Conservation (phyloP, 2,329 filamentous ascomycete species). For the Dactylellina sp. region DNA sequence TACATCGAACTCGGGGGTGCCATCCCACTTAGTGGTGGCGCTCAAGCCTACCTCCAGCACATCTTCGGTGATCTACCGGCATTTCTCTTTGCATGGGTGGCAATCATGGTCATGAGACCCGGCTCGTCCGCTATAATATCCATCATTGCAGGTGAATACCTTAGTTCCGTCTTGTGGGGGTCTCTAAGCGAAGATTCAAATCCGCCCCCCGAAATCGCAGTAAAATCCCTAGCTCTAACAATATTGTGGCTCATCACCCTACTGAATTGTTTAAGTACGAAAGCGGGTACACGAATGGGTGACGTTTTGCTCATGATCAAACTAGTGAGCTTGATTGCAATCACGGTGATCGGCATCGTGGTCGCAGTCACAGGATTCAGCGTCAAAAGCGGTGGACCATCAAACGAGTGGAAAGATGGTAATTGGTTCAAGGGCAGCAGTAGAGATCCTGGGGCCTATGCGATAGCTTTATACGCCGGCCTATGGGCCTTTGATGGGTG, state of each 20-base stretch:
- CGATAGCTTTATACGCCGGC: conserved; percentile 92
- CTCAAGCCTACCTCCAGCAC: conserved; percentile 93
- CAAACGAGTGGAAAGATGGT: conserved; percentile 84
- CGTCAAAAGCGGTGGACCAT: conserved; percentile 76
- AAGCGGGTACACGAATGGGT: conserved; percentile 84
- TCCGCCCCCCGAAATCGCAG: conserved; percentile 84
- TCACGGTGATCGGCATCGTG: conserved; percentile 87
- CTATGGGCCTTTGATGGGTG: conserved; percentile 98
- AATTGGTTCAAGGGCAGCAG: conserved; percentile 90
- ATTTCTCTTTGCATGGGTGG: conserved; percentile 96
- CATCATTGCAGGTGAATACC: conserved; percentile 97
- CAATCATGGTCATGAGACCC: conserved; percentile 92
- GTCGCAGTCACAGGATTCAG: conserved; percentile 88
- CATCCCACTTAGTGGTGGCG: conserved; percentile 92
- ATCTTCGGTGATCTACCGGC: conserved; percentile 94
- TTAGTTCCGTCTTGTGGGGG: conserved; percentile 64
- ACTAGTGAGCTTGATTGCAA: conserved; percentile 86
- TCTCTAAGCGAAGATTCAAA: conserved; percentile 83
- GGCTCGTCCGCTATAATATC: conserved; percentile 93
- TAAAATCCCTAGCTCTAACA: conserved; percentile 84
- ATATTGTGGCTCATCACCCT: conserved; percentile 82
- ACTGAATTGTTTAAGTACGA: conserved; percentile 91
- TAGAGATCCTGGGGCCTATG: conserved; percentile 74
- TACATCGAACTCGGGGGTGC: conserved; percentile 96
- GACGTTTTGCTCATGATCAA: conserved; percentile 98